Conservation (phyloP, 352 stramenopile species). For the Albugo candida region DNA sequence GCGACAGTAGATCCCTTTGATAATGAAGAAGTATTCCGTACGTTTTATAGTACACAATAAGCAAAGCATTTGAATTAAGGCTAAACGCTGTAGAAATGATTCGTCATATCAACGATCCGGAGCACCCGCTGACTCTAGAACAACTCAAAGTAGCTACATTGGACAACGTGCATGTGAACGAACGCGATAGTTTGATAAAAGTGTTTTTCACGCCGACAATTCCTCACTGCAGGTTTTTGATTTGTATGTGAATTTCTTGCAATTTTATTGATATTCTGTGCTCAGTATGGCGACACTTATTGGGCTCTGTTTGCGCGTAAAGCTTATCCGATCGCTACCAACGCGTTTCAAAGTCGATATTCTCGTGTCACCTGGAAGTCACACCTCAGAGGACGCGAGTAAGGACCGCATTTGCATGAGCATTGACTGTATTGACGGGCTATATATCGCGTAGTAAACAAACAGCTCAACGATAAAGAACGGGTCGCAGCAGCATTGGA, state of each 20-base stretch:
- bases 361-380: conserved; percentile 85
- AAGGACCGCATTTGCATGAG: conserved; percentile 1
- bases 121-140: conserved; percentile 86
- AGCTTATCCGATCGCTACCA: conserved; percentile 86
- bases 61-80: background rate
- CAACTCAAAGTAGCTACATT: conserved; percentile 85
- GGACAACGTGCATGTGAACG: conserved; percentile 80
- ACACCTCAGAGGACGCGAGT: conserved; percentile 82
- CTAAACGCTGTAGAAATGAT: conserved; percentile 36
- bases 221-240: conserved; percentile 80
- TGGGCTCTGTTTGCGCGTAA: conserved; percentile 89
- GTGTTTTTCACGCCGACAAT: conserved; percentile 90
- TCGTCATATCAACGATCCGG: conserved; percentile 83
- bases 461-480: conserved; percentile 95
- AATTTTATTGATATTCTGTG: background rate
- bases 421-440: background rate
- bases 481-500: conserved; percentile 89
- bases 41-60: conserved; percentile 3
- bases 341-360: conserved; percentile 88
- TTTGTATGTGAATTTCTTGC: background rate
- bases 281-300: conserved; percentile 93
- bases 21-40: conserved; percentile 70
- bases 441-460: conserved; percentile 70
- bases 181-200: conserved; percentile 50
- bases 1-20: conserved; percentile 60